Base-by-base conservation (phyloP, 331 rosid species). In the Erythrophleum ivorense region DNA sequence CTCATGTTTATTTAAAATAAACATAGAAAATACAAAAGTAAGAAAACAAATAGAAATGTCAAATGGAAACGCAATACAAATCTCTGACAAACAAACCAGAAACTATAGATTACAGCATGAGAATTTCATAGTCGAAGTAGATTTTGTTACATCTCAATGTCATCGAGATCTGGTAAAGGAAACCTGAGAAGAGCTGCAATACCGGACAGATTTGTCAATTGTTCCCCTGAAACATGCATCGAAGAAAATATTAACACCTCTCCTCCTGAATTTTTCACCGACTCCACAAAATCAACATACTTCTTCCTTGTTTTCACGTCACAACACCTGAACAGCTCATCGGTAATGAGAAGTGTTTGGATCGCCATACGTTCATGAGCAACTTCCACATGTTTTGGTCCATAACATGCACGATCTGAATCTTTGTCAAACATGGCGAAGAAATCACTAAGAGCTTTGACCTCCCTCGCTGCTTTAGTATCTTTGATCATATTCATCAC, bases 141-240 rank as follows among this genome's bases (percentile, higher is more conserved):
- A n/a, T n/a, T n/a, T n/a, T n/a, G n/a, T 50, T 41, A 9, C 12
- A 16, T 59, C 41, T 24, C 75, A 65, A 9, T 65, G 24, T 82
- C 87, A 6, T 88, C 80, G 33, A 80, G 76, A 50, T 78, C 64
- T 40, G 88, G 90, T 76, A 80, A 69, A 0, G 88, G 90, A 86
- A 86, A 84, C 83, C 91, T 77, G 3, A 84, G 82, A 45, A 81
- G 76, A 5, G 89, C 84, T 0, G 87, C 89, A 57, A 88, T 78
- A 40, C 87, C 86, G 0, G 85, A 75, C 12, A 87, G 70, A 8
- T 75, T 76, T 0, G 72, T 7, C 0, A 86, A 79, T 62, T 66
- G 85, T 16, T 70, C 77, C 0, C 82, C 70, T 0, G 76, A 65
- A 5, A 79, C 85, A 71, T 83, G 86, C 77, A 40, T 38, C 0